Percentiles rank a stretch among this genome's conserved stretches.
These are phyloP conservation scores for Globisporangium recalcitrans DNA, from an alignment of 352 stramenopile species.

Conservation along the genomic window DNA sequence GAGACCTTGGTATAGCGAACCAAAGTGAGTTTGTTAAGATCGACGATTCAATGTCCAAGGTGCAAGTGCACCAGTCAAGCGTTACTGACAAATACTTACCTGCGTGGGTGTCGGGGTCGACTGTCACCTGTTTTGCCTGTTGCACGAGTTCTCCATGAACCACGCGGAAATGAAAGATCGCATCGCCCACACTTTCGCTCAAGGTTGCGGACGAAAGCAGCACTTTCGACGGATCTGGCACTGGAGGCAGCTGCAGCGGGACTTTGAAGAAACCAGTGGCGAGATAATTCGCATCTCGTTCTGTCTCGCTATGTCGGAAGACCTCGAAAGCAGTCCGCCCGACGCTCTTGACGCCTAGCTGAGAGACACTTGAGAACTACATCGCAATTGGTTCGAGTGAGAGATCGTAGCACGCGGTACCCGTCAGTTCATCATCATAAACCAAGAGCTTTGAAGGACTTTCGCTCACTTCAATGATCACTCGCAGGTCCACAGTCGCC, in stretches of 20 bases:
- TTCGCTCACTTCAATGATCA: slow-evolving; percentile 37
- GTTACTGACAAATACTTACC: slow-evolving; percentile 10
- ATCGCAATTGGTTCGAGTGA: not conserved
- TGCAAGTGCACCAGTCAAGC: not conserved
- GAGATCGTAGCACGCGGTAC: too few species aligned
- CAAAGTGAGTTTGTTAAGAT: not conserved
- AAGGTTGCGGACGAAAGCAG: slow-evolving; percentile 15
- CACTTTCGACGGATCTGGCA: slow-evolving; percentile 36
- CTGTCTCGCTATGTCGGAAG: slow-evolving; percentile 18
- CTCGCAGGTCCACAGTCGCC: slow-evolving; percentile 20
- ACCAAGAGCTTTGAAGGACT: not conserved
- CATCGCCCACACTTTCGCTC: slow-evolving; percentile 13
- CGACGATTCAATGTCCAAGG: not conserved
- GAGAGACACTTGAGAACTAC: slow-evolving; percentile 22
- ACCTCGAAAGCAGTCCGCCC: slow-evolving; percentile 40
- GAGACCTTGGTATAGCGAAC: slow-evolving; percentile 2
- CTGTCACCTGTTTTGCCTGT: slow-evolving; percentile 22
- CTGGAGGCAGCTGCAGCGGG: slow-evolving; percentile 30
- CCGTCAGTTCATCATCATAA: not conserved
- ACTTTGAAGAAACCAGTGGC: slow-evolving; percentile 32
- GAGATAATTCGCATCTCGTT: slow-evolving; percentile 14
- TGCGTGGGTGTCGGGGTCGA: slow-evolving; percentile 35
- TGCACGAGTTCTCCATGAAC: slow-evolving; percentile 23
- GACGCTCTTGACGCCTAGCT: slow-evolving; percentile 23
- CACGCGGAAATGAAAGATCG: slow-evolving; percentile 32